A percentile compares a stretch with the other conserved stretches of the same genome.
Conservation (phyloP, 1,139 yeast species). For the Diutina siamensis region DNA sequence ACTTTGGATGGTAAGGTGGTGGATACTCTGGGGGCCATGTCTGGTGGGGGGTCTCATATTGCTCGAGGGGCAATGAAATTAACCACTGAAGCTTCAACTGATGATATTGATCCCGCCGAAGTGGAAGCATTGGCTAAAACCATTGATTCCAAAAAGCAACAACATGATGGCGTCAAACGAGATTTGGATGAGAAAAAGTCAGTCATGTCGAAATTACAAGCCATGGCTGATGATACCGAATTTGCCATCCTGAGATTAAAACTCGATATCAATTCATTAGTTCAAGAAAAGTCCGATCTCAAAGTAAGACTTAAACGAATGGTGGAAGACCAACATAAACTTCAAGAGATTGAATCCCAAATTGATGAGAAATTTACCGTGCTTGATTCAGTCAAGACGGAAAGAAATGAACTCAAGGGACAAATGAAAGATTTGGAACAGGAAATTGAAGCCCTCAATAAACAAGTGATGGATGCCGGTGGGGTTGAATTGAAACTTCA, state of each 20-base stretch:
- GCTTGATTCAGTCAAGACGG: constrained; percentile 23
- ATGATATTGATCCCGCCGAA: constrained; percentile 36
- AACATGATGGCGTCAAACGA: constrained; percentile 38
- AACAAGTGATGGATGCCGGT: constrained; percentile 80
- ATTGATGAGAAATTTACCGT: constrained; percentile 26
- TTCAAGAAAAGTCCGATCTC: constrained; percentile 35
- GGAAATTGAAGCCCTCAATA: constrained; percentile 51
- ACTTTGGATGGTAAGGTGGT: constrained; percentile 88
- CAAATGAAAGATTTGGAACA: constrained; percentile 50
- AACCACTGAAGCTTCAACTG: constrained; percentile 18
- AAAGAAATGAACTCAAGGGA: constrained; percentile 32
- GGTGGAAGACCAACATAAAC: constrained; percentile 25
- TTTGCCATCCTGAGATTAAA: constrained; percentile 44
- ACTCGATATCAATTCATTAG: constrained; percentile 57
- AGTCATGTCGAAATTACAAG: constrained; percentile 46
- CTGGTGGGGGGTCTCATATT: constrained; percentile 82
- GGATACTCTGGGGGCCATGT: constrained; percentile 93
- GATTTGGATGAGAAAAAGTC: constrained; percentile 50
- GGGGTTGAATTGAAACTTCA: constrained; percentile 79
- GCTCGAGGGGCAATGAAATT: constrained; percentile 57
- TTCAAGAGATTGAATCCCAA: constrained; percentile 21
- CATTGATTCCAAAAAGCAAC: constrained; percentile 42
- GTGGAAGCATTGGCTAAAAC: constrained; percentile 45
- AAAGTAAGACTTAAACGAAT: constrained; percentile 22
- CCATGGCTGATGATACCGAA: constrained; percentile 64